Conservation (phyloP, 2,329 filamentous ascomycete species). For the Exophiala aquamarina region DNA sequence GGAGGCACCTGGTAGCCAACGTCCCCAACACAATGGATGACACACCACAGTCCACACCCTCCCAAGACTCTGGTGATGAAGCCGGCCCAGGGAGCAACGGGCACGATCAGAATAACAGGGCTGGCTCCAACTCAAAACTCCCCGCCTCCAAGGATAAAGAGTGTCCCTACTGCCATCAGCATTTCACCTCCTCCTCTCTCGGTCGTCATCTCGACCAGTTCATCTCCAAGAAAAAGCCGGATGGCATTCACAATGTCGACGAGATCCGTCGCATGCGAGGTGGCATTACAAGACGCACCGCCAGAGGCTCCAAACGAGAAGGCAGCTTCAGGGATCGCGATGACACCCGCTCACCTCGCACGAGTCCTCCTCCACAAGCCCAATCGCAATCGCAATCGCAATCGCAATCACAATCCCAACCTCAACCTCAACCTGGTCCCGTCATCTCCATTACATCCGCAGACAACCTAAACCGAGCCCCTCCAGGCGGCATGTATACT, state of each 20-base stretch:
- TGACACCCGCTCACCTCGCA: slow-evolving; percentile 43
- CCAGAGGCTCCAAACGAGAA: slow-evolving; percentile 63
- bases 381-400: too few relatives aligned
- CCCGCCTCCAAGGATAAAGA: slow-evolving; percentile 74
- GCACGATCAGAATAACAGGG: neutral
- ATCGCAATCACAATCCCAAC: slow-evolving; percentile 32
- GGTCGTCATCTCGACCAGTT: slow-evolving; percentile 93
- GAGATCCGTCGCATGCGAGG: slow-evolving; percentile 82
- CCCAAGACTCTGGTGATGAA: slow-evolving; percentile 23
- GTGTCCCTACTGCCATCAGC: slow-evolving; percentile 84
- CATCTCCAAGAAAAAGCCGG: slow-evolving; percentile 90
- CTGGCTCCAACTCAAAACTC: slow-evolving; percentile 12
- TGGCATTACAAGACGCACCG: slow-evolving; percentile 81
- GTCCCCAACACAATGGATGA: slow-evolving; percentile 13
- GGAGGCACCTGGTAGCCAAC: too few relatives aligned
- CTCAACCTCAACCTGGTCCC: slow-evolving; percentile 11
- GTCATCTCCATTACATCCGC: slow-evolving; percentile 4
- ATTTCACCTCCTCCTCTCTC: slow-evolving; percentile 90
- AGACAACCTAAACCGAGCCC: slow-evolving; percentile 16
- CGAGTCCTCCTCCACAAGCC: slow-evolving; percentile 32
- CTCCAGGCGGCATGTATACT: slow-evolving; percentile 29
- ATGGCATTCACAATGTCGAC: slow-evolving; percentile 87
- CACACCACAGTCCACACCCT: slow-evolving; percentile 20
- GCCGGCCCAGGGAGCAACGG: slow-evolving; percentile 8
- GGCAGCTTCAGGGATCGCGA: slow-evolving; percentile 46